Evolutionary conservation across 192 early-diverging fungal species (phyloP).

Genomic region (Entomortierella beljakovae): DNA sequence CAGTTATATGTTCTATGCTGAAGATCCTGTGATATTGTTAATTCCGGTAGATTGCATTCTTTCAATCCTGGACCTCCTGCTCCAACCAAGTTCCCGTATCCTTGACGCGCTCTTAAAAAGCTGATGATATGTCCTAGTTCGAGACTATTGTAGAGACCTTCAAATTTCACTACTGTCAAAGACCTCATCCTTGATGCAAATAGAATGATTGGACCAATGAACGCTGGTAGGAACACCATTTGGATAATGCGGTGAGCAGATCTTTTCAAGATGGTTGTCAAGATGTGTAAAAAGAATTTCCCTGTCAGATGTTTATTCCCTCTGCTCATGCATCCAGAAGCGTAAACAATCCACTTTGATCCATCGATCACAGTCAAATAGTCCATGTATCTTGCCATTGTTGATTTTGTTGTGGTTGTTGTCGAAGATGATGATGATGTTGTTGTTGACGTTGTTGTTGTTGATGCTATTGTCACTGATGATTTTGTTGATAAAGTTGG

Average conservation of each 20-base stretch:
- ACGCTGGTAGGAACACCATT: neutral
- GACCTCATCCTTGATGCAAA: slow-evolving; percentile 3
- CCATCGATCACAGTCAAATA: slow-evolving; percentile 6
- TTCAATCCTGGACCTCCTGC: neutral
- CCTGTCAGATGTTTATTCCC: neutral
- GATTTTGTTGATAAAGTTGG: neutral
- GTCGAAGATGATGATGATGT: neutral
- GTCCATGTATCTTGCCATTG: neutral
- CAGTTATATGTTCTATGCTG: neutral
- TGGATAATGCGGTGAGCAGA: neutral
- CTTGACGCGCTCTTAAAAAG: neutral
- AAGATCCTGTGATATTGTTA: no score
- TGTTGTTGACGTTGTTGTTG: neutral
- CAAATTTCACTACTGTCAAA: neutral
- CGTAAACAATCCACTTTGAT: slow-evolving; percentile 5
- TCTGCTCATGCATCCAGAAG: neutral
- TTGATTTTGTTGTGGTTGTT: neutral
- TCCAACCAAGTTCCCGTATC: neutral
- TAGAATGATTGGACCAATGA: neutral
- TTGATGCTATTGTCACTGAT: neutral
- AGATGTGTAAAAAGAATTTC: slow-evolving; percentile 7
- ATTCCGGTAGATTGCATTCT: neutral
- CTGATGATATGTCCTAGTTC: neutral
- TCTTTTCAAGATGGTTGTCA: neutral
- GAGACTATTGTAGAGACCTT: neutral